These are phyloP conservation scores for Persicaria maculosa DNA, from an alignment of 148 eudicot species.

Conservation along the genomic window DNA sequence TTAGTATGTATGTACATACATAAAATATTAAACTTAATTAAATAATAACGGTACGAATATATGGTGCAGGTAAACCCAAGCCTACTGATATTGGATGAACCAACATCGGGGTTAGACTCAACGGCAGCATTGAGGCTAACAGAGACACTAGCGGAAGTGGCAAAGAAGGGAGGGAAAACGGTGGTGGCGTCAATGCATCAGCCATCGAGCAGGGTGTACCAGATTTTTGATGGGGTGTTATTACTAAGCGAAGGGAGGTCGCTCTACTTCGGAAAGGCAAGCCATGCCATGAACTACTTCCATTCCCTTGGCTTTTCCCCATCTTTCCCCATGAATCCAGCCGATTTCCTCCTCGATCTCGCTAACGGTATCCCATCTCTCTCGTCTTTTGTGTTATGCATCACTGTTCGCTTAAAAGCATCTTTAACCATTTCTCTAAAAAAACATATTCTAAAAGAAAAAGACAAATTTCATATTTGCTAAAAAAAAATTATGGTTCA, in stretches of 20 bases:
- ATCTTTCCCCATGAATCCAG: constrained; percentile 83
- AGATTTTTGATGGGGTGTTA: constrained; percentile 59
- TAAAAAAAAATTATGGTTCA: too few relatives aligned
- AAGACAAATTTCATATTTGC: too few relatives aligned
- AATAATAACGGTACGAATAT: too few relatives aligned
- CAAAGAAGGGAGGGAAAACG: constrained; percentile 53
- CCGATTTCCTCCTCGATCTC: constrained; percentile 97
- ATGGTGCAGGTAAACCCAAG: constrained; percentile 51
- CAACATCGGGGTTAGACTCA: constrained; percentile 80
- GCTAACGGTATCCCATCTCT: constrained; percentile 67
- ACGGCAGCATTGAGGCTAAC: constrained; percentile 67
- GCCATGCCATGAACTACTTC: constrained; percentile 59
- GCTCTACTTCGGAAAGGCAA: constrained; percentile 62
- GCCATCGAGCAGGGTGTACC: constrained; percentile 73
- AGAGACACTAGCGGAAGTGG: constrained; percentile 31
- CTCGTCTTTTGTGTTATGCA: not conserved
- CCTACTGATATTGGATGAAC: constrained; percentile 71
- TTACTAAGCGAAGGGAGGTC: constrained; percentile 68
- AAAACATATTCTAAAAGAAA: too few relatives aligned
- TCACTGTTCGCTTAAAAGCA: too few relatives aligned
- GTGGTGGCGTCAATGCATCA: constrained; percentile 74
- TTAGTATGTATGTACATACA: too few relatives aligned
- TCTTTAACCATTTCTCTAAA: too few relatives aligned
- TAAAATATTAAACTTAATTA: too few relatives aligned
- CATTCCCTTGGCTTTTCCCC: constrained; percentile 62